phyloP scores from a whole-genome alignment of 2,329 filamentous ascomycete genomes.

The Phialophora macrospora region DNA sequence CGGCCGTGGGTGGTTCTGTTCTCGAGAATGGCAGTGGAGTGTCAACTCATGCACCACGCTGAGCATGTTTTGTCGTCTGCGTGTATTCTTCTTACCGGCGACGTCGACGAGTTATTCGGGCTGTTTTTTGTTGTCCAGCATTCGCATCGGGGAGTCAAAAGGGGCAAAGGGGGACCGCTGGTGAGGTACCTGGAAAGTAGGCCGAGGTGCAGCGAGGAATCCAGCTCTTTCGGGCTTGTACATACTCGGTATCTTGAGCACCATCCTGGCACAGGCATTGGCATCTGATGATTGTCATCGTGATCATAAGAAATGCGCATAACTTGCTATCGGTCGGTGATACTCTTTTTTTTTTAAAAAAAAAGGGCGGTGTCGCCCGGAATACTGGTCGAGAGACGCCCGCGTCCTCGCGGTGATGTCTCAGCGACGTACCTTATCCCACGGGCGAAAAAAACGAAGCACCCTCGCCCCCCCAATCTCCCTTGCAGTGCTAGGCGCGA shows the following conservation, averaged over 20 bases:
- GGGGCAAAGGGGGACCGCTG: neutral
- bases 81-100: neutral
- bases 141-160: neutral
- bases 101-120: neutral
- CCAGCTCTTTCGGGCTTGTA: neutral
- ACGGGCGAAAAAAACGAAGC: neutral
- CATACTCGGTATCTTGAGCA: neutral
- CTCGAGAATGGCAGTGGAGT: neutral
- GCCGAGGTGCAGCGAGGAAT: neutral
- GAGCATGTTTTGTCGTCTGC: neutral
- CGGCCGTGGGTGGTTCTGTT: neutral
- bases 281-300: neutral
- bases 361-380: no score
- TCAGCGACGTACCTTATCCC: no score
- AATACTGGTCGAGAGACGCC: no score
- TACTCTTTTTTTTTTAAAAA: no score
- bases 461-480: neutral
- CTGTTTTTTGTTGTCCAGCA: neutral
- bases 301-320: no score
- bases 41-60: neutral
- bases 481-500: neutral
- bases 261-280: neutral
- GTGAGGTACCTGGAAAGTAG: neutral
- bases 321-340: no score
- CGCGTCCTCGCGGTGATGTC: no score